Evolutionary conservation across 805 yeast genomes (phyloP).

Genomic region (Candida wancherniae): DNA sequence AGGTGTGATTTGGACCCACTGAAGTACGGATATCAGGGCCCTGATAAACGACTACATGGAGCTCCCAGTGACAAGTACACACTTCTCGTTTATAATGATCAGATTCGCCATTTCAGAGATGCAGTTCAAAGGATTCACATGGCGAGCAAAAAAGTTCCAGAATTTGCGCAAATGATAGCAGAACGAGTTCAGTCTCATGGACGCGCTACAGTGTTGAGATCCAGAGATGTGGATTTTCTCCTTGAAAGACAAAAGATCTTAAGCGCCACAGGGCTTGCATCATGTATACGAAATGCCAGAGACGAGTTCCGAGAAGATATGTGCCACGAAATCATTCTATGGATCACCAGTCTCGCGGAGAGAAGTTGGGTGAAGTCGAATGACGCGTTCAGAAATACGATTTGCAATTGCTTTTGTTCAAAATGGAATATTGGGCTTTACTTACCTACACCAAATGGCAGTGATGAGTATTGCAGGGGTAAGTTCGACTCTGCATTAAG

Average conservation of each 20-base stretch:
- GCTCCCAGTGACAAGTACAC: conserved; percentile 46
- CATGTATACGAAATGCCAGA: conserved; percentile 60
- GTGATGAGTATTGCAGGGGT: conserved; percentile 24
- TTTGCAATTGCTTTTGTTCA: conserved; percentile 55
- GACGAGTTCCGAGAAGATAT: conserved; percentile 77
- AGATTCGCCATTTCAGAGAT: conserved; percentile 67
- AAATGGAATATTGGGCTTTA: conserved; percentile 57
- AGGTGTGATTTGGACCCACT: conserved; percentile 32
- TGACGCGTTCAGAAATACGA: conserved; percentile 40
- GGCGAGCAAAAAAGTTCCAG: conserved; percentile 59
- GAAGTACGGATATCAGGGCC: conserved; percentile 38
- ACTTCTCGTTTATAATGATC: conserved; percentile 72
- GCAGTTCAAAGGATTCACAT: conserved; percentile 60
- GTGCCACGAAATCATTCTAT: conserved; percentile 65
- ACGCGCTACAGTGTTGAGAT: conserved; percentile 61
- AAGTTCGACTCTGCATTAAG: conserved; percentile 29
- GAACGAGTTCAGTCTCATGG: conserved; percentile 59
- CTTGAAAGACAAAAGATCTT: conserved; percentile 51
- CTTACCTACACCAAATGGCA: conserved; percentile 6
- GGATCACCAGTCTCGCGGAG: conserved; percentile 58
- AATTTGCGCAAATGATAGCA: conserved; percentile 71
- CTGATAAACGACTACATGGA: conserved; percentile 29
- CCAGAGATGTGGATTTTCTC: conserved; percentile 47
- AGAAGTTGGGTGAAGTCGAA: conserved; percentile 51
- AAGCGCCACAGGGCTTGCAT: conserved; percentile 59